Percentiles rank a stretch among this genome's conserved stretches.
phyloP scores from a whole-genome alignment of 1,284 basidiomycete species.

The Anthracocystis setariae region DNA sequence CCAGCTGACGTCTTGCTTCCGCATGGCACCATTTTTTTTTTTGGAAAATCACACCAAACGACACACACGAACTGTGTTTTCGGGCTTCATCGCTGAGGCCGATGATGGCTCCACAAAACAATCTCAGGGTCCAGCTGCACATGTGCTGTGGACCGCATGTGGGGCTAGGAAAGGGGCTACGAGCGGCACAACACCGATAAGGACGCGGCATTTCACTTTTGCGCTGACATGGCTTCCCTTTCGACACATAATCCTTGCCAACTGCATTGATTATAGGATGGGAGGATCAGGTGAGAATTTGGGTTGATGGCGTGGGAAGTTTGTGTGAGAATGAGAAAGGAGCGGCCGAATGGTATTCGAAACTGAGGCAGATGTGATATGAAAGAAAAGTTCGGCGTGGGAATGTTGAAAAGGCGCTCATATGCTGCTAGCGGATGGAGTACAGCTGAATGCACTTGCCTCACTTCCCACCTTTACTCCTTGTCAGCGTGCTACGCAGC shows the following conservation, averaged over 20 bases:
- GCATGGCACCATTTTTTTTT: neutral
- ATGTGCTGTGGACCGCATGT: neutral
- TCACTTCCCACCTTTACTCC: neutral
- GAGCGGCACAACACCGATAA: neutral
- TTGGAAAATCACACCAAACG: neutral
- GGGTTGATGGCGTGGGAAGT: neutral
- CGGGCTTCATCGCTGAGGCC: too few relatives aligned
- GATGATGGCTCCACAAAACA: neutral
- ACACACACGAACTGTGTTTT: too few relatives aligned
- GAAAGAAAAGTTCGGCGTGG: neutral
- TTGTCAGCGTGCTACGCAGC: too few relatives aligned
- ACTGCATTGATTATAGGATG: too few relatives aligned
- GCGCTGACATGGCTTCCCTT: too few relatives aligned
- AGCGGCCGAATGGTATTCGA: neutral
- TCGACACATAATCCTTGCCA: too few relatives aligned
- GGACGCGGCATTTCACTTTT: neutral
- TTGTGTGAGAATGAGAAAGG: neutral
- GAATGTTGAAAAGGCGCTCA: neutral
- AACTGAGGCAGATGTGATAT: neutral
- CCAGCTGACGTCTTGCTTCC: too few relatives aligned
- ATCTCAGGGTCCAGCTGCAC: slow-evolving; percentile 14
- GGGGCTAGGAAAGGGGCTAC: neutral
- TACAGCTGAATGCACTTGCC: neutral
- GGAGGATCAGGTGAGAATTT: neutral
- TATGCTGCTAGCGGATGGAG: neutral